A percentile compares a stretch with the other conserved stretches of the same genome.
These are phyloP conservation scores for Globisporangium paddicum DNA, from an alignment of 352 stramenopile genomes.

Conservation along the genomic window DNA sequence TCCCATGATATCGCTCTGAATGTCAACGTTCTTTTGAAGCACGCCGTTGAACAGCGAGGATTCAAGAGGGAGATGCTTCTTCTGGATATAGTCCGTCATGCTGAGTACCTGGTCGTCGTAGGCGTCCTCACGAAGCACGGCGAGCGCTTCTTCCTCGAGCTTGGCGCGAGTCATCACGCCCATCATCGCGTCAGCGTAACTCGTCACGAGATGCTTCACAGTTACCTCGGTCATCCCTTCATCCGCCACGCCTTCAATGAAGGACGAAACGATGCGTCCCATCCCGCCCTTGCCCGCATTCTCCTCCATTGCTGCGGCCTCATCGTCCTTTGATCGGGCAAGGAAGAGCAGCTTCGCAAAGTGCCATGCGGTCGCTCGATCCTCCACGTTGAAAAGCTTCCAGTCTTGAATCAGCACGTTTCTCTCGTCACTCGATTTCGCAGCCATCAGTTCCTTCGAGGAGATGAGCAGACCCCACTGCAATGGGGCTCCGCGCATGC, in stretches of 20 bases:
- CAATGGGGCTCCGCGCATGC: conserved; percentile 63
- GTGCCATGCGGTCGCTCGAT: conserved; percentile 64
- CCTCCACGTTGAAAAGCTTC: conserved; percentile 30
- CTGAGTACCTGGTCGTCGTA: conserved; percentile 56
- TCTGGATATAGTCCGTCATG: conserved; percentile 76
- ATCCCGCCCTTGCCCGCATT: conserved; percentile 4
- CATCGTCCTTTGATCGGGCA: conserved; percentile 44
- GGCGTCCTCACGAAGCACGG: conserved; percentile 32
- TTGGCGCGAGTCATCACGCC: conserved; percentile 24
- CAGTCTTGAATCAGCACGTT: conserved; percentile 33
- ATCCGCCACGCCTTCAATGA: conserved; percentile 49
- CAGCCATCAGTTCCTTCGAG: conserved; percentile 60
- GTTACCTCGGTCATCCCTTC: conserved; percentile 32
- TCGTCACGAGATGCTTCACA: conserved; percentile 53
- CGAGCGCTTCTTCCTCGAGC: conserved; percentile 42
- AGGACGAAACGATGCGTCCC: conserved; percentile 34
- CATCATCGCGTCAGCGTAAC: conserved; percentile 52
- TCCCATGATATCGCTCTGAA: conserved; percentile 73
- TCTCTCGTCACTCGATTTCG: conserved; percentile 34
- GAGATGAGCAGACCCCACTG: conserved; percentile 75
- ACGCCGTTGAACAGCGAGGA: conserved; percentile 87
- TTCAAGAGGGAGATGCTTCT: conserved; percentile 74
- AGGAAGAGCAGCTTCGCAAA: conserved; percentile 79
- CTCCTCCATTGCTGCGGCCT: conserved; percentile 5
- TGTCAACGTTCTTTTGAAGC: conserved; percentile 52